These are phyloP conservation scores for Botrytis sinoallii DNA, from an alignment of 2,329 filamentous ascomycete genomes.

Conservation along the genomic window DNA sequence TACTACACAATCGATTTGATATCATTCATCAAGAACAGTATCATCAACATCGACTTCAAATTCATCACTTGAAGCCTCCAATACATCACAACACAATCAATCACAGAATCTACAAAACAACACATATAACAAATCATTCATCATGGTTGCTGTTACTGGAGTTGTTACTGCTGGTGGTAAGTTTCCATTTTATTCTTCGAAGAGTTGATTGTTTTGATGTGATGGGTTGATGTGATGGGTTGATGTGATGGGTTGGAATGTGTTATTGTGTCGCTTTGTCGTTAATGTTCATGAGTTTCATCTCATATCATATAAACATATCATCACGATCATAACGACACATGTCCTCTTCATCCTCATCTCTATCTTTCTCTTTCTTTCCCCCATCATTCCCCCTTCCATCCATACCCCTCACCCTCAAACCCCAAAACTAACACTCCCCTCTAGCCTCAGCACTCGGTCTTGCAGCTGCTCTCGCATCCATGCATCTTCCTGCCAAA, in stretches of 20 bases:
- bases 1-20: background rate
- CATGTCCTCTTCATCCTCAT: background rate
- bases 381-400: too few relatives aligned
- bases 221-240: background rate
- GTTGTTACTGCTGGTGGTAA: slow-evolving; percentile 18
- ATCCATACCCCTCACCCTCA: background rate
- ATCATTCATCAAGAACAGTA: background rate
- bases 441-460: slow-evolving; percentile 11
- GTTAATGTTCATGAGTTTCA: background rate
- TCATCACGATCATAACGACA: background rate
- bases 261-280: background rate
- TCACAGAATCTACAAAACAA: background rate
- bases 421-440: background rate
- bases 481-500: slow-evolving; percentile 18
- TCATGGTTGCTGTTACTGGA: slow-evolving; percentile 19
- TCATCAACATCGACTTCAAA: background rate
- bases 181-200: background rate
- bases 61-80: background rate
- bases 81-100: background rate
- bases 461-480: slow-evolving; percentile 15
- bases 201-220: background rate
- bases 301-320: background rate
- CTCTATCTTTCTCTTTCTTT: too few relatives aligned
- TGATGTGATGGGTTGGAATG: background rate
- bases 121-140: background rate